Conservation (phyloP, 2,329 filamentous ascomycete genomes). For the Fusarium transvaalense region DNA sequence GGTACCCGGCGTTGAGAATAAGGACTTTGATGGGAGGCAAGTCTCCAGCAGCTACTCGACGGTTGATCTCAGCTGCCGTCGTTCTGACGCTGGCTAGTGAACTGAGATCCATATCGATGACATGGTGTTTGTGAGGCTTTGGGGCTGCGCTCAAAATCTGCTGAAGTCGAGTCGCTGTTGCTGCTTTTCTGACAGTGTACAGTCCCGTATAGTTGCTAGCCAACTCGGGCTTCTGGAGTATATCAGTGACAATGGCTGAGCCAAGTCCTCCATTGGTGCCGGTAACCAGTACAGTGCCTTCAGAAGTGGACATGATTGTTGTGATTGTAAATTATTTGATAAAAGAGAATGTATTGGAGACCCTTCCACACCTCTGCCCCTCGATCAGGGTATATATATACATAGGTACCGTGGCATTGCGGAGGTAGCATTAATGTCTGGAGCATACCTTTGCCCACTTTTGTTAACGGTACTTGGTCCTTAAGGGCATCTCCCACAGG, state of each 20-base stretch:
- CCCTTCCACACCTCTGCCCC: background rate
- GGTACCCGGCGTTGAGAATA: conserved; percentile 54
- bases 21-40: conserved; percentile 56
- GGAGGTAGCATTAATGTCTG: background rate
- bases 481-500: background rate
- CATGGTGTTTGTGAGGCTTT: conserved; percentile 49
- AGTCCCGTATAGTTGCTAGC: conserved; percentile 52
- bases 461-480: conserved; percentile 25
- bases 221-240: conserved; percentile 49
- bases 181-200: conserved; percentile 54
- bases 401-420: conserved; percentile 17
- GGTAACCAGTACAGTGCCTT: conserved; percentile 54
- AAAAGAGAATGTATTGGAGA: background rate
- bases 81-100: conserved; percentile 48
- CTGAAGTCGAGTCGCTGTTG: conserved; percentile 49
- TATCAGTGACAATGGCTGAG: conserved; percentile 50
- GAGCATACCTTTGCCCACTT: background rate
- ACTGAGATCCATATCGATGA: conserved; percentile 51
- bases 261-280: conserved; percentile 57
- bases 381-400: conserved; percentile 23
- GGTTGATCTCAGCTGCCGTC: conserved; percentile 49
- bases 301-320: conserved; percentile 27
- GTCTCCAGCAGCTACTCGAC: conserved; percentile 47
- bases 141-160: conserved; percentile 40
- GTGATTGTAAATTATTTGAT: background rate